Percentiles rank a stretch among this genome's conserved stretches.
These are phyloP conservation scores for Penicillium capsulatum DNA, from an alignment of 2,329 filamentous ascomycete genomes.

Conservation along the genomic window DNA sequence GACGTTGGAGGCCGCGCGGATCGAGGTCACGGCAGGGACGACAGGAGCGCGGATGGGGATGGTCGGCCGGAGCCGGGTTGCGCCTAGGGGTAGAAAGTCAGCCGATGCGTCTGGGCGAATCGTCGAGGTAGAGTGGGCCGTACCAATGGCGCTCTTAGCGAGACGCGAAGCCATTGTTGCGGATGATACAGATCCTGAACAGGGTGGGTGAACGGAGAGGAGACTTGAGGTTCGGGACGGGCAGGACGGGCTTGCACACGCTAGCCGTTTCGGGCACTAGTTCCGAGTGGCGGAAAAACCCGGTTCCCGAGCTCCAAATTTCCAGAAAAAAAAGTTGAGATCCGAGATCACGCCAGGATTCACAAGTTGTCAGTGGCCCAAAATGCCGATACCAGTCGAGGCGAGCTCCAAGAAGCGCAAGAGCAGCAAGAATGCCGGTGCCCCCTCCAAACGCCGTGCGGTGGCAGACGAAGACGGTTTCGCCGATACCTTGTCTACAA, in stretches of 20 bases:
- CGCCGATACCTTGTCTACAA: conserved; percentile 58
- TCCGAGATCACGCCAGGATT: conserved; percentile 16
- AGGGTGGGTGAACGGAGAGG: conserved; percentile 39
- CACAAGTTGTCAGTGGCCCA: conserved; percentile 2
- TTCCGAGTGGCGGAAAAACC: conserved; percentile 31
- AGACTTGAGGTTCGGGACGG: conserved; percentile 40
- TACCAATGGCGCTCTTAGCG: conserved; percentile 92
- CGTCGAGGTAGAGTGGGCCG: conserved; percentile 44
- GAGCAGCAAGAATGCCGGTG: conserved; percentile 31
- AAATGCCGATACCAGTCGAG: conserved; percentile 29
- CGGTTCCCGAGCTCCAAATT: conserved; percentile 29
- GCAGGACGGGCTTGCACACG: conserved; percentile 35
- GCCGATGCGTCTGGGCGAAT: conserved; percentile 17
- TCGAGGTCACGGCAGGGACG: conserved; percentile 63
- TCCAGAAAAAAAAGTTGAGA: conserved; percentile 24
- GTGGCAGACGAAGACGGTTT: conserved; percentile 46
- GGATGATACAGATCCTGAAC: conserved; percentile 53
- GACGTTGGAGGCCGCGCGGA: conserved; percentile 69
- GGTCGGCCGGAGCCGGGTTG: conserved; percentile 81
- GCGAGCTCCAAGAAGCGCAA: conserved; percentile 40
- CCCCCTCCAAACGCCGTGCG: conserved; percentile 43
- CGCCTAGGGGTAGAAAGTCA: conserved; percentile 57
- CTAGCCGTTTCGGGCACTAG: conserved; percentile 32
- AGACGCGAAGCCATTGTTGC: conserved; percentile 95
- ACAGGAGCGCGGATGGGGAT: conserved; percentile 73